Percentiles rank a stretch among this genome's conserved stretches.
Evolutionary conservation across 768 basidiomycete genomes (phyloP).

Genomic region (Dentipellis sp.): DNA sequence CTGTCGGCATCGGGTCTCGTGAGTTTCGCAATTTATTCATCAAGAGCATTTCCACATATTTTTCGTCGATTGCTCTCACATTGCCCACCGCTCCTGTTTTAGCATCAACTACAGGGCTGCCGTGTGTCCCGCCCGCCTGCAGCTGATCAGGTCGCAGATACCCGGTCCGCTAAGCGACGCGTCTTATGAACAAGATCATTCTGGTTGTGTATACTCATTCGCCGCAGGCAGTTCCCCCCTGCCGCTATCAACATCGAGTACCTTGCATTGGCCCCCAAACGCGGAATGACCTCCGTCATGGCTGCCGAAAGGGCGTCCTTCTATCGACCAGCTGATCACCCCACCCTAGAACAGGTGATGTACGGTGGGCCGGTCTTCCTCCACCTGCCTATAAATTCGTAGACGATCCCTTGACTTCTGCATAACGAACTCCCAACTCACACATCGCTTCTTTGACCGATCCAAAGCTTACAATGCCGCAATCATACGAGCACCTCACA

Average conservation of each 20-base stretch:
- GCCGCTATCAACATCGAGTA: too few species aligned
- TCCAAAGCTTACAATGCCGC: constrained; percentile 9
- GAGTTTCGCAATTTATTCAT: too few species aligned
- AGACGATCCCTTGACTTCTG: not conserved
- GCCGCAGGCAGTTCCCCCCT: too few species aligned
- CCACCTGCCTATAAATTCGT: not conserved
- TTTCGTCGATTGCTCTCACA: too few species aligned
- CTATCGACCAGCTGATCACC: not conserved
- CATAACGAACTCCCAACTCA: not conserved
- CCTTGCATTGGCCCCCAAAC: not conserved
- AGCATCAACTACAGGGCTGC: too few species aligned
- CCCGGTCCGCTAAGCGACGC: not conserved
- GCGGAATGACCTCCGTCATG: not conserved
- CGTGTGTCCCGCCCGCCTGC: not conserved
- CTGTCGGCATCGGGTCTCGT: too few species aligned
- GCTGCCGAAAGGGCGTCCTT: not conserved
- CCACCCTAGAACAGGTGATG: not conserved
- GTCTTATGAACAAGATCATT: not conserved
- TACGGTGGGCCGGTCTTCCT: not conserved
- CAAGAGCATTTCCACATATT: too few species aligned
- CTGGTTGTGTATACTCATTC: too few species aligned
- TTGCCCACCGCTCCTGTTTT: too few species aligned
- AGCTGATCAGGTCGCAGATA: not conserved
- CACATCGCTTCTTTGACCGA: not conserved
- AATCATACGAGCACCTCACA: constrained; percentile 30